Base-by-base conservation (phyloP, 495 filamentous ascomycete species). In the Trichocladium uniseriatum region DNA sequence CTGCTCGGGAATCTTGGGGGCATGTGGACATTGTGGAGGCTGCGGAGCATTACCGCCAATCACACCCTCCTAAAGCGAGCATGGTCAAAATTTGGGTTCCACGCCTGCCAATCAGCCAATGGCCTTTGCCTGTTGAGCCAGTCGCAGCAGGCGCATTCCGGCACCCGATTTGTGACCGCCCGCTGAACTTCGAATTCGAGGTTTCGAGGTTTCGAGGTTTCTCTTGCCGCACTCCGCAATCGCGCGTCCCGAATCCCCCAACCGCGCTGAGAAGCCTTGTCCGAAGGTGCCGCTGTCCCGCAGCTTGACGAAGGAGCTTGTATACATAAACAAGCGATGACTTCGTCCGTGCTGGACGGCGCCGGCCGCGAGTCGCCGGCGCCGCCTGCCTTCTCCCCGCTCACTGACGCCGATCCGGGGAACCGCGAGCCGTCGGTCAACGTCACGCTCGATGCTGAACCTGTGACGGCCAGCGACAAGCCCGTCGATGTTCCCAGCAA, bases 281-380 rank as follows among this genome's bases (percentile, higher is more conserved):
- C 43, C 36, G 24, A 37, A n/a, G 48, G 49, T 52, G 51, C 8
- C 24, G 24, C 24, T 27, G 24, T 27, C 4, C 44, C 41, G 38
- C 49, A 52, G 37, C 38, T 43, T 54, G 63, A 59, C 63, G 61
- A 62, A 66, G 63, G 63, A 66, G 63, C 63, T 64, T 64, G 61
- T 57, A 20, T 5, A 11, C 43, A 13, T 18, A 31, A 49, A 36
- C 61, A 62, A 64, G 63, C 63, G 59, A 66, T 66, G 63, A 66
- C 43, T 62, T 66, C 59, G 63, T 66, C 63, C 28, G 45, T 50
- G 41, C 53, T 50, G 39, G 54, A 61, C 34, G 52, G 43, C 50
- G 51, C 41, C 51, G 53, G 46, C 47, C 39, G 43, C 35, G 51
- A 61, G 18, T 62, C 61, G 42, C 63, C 59, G 45, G 57, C 61